These are phyloP conservation scores for Lepidium africanum DNA, from an alignment of 345 rosid species.

Conservation along the genomic window DNA sequence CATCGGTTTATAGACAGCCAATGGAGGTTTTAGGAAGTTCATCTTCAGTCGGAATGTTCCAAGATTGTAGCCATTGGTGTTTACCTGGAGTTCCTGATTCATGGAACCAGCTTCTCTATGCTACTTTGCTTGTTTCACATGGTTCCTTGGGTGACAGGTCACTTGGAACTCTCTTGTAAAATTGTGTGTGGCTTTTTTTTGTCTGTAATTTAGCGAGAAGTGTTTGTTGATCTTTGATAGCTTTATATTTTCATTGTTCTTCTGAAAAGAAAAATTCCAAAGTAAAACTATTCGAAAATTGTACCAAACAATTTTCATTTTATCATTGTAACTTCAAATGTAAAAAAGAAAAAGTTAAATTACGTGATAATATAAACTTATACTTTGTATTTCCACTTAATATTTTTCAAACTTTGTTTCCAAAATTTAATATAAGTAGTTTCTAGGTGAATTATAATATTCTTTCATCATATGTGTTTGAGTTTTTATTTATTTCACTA, in stretches of 20 bases:
- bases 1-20: slow-evolving; percentile 47
- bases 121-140: slow-evolving; percentile 36
- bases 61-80: slow-evolving; percentile 84
- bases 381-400: too few relatives aligned
- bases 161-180: background rate
- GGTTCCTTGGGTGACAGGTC: slow-evolving; percentile 24
- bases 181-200: background rate
- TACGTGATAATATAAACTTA: too few relatives aligned
- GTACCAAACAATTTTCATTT: too few relatives aligned
- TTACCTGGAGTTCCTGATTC: slow-evolving; percentile 77
- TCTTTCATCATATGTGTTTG: too few relatives aligned
- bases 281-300: too few relatives aligned
- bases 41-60: slow-evolving; percentile 27
- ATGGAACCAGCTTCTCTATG: slow-evolving; percentile 72
- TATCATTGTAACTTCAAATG: too few relatives aligned
- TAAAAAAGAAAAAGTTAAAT: too few relatives aligned
- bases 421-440: too few relatives aligned
- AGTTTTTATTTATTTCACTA: too few relatives aligned
- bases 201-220: background rate
- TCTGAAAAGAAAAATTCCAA: background rate
- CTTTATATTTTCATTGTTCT: background rate
- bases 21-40: slow-evolving; percentile 3
- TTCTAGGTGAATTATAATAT: too few relatives aligned
- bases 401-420: too few relatives aligned
- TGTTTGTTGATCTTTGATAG: background rate